These are phyloP conservation scores for Pochonia chlamydosporia DNA, from an alignment of 2,329 filamentous ascomycete genomes.

Conservation along the genomic window DNA sequence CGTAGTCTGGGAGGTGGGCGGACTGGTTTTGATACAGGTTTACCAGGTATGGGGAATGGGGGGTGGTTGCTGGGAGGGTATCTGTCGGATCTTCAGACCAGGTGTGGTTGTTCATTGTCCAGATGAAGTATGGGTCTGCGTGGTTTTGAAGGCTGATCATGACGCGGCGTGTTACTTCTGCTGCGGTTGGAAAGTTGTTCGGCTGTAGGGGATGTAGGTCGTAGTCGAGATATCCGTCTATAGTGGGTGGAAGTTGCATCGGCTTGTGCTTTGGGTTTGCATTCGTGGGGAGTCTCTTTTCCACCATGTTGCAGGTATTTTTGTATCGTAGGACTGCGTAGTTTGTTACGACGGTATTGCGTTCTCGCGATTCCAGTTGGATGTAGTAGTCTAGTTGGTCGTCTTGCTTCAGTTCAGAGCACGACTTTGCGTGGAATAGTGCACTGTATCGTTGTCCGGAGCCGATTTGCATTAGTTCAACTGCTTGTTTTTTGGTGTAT, in stretches of 20 bases:
- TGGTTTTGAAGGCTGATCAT: background rate
- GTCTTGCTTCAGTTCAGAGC: slow-evolving; percentile 4
- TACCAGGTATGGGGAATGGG: slow-evolving; percentile 10
- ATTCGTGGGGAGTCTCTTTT: slow-evolving; percentile 1
- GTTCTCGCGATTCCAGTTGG: slow-evolving; percentile 44
- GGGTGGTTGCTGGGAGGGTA: background rate
- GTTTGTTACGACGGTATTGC: slow-evolving; percentile 36
- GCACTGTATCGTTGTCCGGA: slow-evolving; percentile 6
- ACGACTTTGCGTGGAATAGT: slow-evolving; percentile 7
- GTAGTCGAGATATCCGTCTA: slow-evolving; percentile 3
- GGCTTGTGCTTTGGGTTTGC: background rate
- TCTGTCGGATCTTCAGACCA: slow-evolving; percentile 32
- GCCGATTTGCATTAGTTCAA: slow-evolving; percentile 1
- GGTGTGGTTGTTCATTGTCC: slow-evolving; percentile 29
- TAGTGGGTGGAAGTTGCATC: slow-evolving; percentile 2
- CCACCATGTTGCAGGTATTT: slow-evolving; percentile 4
- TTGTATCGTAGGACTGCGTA: slow-evolving; percentile 45
- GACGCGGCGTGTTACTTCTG: slow-evolving; percentile 3
- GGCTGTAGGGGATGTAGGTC: background rate
- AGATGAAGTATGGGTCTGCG: background rate
- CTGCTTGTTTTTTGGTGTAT: background rate
- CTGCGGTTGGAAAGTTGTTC: background rate
- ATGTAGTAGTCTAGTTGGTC: slow-evolving; percentile 36
- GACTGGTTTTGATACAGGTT: slow-evolving; percentile 8
- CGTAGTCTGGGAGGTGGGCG: slow-evolving; percentile 39